These are phyloP conservation scores for Leccinum subtestaceum DNA, from an alignment of 768 basidiomycete genomes.

Conservation along the genomic window DNA sequence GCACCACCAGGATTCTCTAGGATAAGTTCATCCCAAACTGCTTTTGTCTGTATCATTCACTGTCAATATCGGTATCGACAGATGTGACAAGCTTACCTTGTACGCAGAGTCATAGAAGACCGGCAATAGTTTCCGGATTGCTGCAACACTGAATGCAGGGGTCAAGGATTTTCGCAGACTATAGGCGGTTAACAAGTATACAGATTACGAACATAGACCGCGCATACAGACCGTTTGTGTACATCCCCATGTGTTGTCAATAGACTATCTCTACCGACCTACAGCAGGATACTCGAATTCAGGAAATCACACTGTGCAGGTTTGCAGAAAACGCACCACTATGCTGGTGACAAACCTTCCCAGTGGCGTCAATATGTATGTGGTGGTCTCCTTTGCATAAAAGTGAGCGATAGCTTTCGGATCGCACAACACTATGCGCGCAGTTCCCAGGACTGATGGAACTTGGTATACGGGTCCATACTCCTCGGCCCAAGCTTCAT, in stretches of 20 bases:
- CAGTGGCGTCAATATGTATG: conserved; percentile 28
- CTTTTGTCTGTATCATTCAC: conserved; percentile 25
- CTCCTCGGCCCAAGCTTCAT: conserved; percentile 45
- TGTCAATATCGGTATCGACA: background rate
- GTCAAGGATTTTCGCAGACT: conserved; percentile 36
- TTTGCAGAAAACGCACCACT: conserved; percentile 18
- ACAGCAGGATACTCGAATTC: background rate
- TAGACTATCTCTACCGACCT: conserved; percentile 13
- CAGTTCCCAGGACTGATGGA: conserved; percentile 39
- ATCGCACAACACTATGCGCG: conserved; percentile 40
- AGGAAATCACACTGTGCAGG: too few relatives aligned
- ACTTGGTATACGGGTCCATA: conserved; percentile 48
- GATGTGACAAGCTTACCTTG: conserved; percentile 28
- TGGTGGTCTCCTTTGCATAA: conserved; percentile 49
- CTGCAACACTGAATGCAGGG: conserved; percentile 40
- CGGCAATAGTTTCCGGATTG: conserved; percentile 34
- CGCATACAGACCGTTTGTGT: conserved; percentile 11
- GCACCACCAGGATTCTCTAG: conserved; percentile 27
- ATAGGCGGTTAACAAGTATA: background rate
- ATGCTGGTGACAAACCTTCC: conserved; percentile 29
- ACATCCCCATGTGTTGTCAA: conserved; percentile 20
- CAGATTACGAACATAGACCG: background rate
- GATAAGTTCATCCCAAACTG: conserved; percentile 29
- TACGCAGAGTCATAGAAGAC: conserved; percentile 41
- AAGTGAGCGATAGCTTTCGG: conserved; percentile 52